Conservation (phyloP, 805 yeast genomes). For the Ogataea degrootiae region DNA sequence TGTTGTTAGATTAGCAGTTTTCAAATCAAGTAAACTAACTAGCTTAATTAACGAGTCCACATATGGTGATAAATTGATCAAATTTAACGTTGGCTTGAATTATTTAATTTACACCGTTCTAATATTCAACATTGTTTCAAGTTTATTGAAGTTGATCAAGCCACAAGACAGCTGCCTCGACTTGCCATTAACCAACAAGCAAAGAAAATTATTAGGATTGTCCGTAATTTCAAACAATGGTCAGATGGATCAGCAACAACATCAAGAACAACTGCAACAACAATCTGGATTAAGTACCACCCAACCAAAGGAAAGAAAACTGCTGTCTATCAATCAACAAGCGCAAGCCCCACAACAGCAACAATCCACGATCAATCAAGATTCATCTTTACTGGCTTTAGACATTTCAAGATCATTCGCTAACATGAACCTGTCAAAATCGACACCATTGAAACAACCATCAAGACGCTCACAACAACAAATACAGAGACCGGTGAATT, state of each 20-base stretch:
- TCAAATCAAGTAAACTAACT: slow-evolving; percentile 15
- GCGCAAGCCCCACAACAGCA: slow-evolving; percentile 1
- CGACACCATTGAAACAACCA: not conserved
- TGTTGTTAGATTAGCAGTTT: slow-evolving; percentile 14
- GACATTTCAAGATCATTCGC: slow-evolving; percentile 27
- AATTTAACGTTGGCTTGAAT: slow-evolving; percentile 11
- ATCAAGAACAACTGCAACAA: not conserved
- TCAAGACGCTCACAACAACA: not conserved
- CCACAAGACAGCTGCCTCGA: slow-evolving; percentile 49
- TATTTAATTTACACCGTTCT: slow-evolving; percentile 23
- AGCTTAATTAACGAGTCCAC: slow-evolving; percentile 5
- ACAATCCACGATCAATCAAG: slow-evolving; percentile 7
- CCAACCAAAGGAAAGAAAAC: slow-evolving; percentile 3
- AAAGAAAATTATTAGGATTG: slow-evolving; percentile 43
- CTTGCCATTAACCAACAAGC: slow-evolving; percentile 42
- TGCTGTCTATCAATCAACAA: not conserved
- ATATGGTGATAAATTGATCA: not conserved
- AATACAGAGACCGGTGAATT: not conserved
- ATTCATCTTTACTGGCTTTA: slow-evolving; percentile 17
- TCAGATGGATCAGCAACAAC: slow-evolving; percentile 4
- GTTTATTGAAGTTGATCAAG: slow-evolving; percentile 29
- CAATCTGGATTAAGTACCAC: not conserved
- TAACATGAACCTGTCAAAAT: slow-evolving; percentile 20
- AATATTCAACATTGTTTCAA: slow-evolving; percentile 24
- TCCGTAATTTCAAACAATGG: slow-evolving; percentile 9